Base-by-base conservation (phyloP, 305 asterid species). In the Fraxinus nigra region DNA sequence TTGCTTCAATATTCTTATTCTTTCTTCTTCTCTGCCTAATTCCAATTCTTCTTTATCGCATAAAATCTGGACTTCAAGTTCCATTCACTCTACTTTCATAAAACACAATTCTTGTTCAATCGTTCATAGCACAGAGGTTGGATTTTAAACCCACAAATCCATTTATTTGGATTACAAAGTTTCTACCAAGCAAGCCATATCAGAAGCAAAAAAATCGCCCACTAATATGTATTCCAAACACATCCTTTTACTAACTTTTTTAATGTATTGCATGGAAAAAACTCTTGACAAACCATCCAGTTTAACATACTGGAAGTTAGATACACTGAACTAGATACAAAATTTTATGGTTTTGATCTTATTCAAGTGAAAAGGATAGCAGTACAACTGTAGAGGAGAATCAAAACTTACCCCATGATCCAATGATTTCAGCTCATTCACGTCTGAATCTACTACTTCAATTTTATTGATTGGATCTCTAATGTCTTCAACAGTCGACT, bases 391-490 rank as follows among this genome's bases (percentile, higher is more conserved):
- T 54, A 38, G 73, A 79, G 22, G 46, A 32, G 34, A 77, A 78
- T 30, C 76, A 20, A 40, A 26, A 78, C 65, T 81, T 89, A 89
- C 92, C 89, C 75, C 48, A 28, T 67, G 63, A 77, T 77, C 83
- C 63, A 80, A 78, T 61, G 81, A 79, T 82, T 85, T 85, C 83
- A 77, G 85, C 83, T 87, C 85, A 78, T 83, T 88, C 84, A 75
- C 79, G 34, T 83, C 88, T 35, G 80, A 78, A 84, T 61, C 82
- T 78, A 76, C 84, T 67, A 80, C 83, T 79, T 85, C 88, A 83
- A 84, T 81, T 72, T 80, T 74, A 79, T 81, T 79, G 83, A 75
- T 54, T 79, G 80, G 83, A 24, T 63, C 83, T 87, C 56, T 51
- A 40, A 65, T 51, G 77, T 75, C 86, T 79, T 84, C 88, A 84